Evolutionary conservation across 139 green algal genomes (phyloP), one percentile per base, ranked within the genome.

Genomic region (Tetraselmis chui): DNA sequence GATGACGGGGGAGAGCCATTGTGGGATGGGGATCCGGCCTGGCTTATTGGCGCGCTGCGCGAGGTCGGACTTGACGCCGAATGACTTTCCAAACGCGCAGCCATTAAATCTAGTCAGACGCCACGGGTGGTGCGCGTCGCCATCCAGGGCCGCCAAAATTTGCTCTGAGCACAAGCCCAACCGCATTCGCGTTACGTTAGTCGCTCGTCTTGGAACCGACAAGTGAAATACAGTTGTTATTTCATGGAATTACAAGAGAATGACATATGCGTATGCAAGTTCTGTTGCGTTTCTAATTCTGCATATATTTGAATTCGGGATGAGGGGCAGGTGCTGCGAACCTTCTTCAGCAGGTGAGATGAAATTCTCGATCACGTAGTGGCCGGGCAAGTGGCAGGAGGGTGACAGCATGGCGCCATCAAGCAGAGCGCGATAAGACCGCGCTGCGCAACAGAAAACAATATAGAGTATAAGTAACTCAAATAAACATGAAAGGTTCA

Each of bases 301-400:
- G n/a, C n/a, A n/a, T n/a, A n/a, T n/a, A n/a, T n/a, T n/a, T n/a
- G n/a, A n/a, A n/a, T n/a, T 18, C 5, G 45, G 18, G 45, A 18
- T 5, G 18, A 67, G 45, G 45, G 45, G 45, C 11, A 67, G 45
- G 45, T 67, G 11, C 45, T 67, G 78, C n/a, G 79, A 18, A 29
- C n/a, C 78, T 58, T 81, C 78, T 23, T 81, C 78, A 24, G 79
- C 31, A 23, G 27, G 22, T 23, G 11, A 28, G 78, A 81, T 81
- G 24, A 81, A 81, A 22, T 81, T 81, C 78, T 59, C n/a, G 2
- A 32, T 59, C 5, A 58, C 29, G 24, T 76, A 74, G 28, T 81
- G 78, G n/a, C 78, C 78, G 5, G 31, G 29, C 26, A 81, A 23
- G 45, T 67, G 5, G 45, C 5, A 67, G 45, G 45, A 67, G 18